Evolutionary conservation across 1,139 yeast genomes (phyloP).

Genomic region (Suhomyces chickasaworum): DNA sequence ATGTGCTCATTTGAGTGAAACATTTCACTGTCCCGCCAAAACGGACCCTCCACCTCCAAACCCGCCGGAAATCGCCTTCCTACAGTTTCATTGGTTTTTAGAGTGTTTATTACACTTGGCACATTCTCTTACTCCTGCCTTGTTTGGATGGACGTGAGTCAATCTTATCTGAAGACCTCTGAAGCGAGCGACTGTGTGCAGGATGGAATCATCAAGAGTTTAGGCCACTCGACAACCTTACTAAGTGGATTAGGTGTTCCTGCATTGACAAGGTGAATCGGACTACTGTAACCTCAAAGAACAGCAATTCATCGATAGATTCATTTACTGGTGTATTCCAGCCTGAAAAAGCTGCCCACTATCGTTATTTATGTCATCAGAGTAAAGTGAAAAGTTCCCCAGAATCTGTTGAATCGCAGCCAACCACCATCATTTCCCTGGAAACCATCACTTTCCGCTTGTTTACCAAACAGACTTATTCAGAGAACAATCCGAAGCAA

Average conservation of each 20-base stretch:
- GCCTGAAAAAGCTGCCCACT: background rate
- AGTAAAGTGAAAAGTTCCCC: background rate
- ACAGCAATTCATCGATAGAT: background rate
- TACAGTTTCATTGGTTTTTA: background rate
- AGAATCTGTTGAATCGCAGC: background rate
- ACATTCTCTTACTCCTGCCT: conserved; percentile 1
- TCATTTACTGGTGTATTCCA: background rate
- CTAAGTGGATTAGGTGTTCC: background rate
- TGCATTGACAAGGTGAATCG: background rate
- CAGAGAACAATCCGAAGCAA: background rate
- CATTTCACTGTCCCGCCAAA: background rate
- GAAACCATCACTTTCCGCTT: background rate
- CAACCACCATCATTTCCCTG: background rate
- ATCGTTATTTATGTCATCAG: background rate
- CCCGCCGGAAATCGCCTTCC: background rate
- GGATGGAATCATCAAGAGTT: background rate
- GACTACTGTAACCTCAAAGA: background rate
- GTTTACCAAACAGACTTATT: background rate
- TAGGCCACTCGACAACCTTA: background rate
- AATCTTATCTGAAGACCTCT: background rate
- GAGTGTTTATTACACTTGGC: background rate
- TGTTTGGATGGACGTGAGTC: background rate
- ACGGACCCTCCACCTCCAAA: background rate
- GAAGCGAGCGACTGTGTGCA: conserved; percentile 1
- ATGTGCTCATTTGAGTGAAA: background rate